Percentiles rank a stretch among this genome's conserved stretches.
phyloP scores from a whole-genome alignment of 306 rosid genomes.

The Mimosa bimucronata region DNA sequence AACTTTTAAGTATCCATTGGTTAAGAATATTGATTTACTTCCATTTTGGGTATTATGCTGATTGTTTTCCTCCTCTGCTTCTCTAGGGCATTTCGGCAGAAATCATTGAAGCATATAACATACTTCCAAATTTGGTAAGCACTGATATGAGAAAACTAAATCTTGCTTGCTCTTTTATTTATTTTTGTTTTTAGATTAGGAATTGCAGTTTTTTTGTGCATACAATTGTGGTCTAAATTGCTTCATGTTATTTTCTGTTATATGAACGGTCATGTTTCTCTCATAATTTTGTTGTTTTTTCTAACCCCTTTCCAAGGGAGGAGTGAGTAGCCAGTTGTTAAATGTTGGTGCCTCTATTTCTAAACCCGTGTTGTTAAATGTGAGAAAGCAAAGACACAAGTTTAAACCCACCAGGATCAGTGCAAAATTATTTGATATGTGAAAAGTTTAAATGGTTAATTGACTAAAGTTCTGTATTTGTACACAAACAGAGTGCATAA shows the following conservation, averaged over 20 bases:
- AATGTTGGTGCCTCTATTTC: conserved; percentile 14
- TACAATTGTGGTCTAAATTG: conserved; percentile 24
- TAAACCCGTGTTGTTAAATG: too few relatives aligned
- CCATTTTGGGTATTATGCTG: conserved; percentile 11
- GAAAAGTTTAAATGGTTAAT: background rate
- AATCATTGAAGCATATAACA: conserved; percentile 82
- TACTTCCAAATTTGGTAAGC: conserved; percentile 79
- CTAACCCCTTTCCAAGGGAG: conserved; percentile 7
- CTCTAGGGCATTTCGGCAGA: conserved; percentile 63
- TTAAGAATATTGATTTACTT: background rate
- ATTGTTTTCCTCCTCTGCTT: conserved; percentile 1
- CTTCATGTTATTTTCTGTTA: background rate
- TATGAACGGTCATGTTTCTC: background rate
- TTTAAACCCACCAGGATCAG: background rate
- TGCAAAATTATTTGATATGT: background rate
- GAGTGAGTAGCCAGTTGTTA: background rate
- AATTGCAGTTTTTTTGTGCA: background rate
- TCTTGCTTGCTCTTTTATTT: conserved; percentile 13
- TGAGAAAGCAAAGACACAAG: background rate
- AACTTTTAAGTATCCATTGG: conserved; percentile 2
- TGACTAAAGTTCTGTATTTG: background rate
- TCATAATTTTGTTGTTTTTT: background rate
- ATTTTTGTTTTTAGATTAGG: conserved; percentile 1
- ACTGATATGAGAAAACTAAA: conserved; percentile 28
- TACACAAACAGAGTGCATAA: background rate